Evolutionary conservation across 495 filamentous ascomycete species (phyloP), one percentile per base, ranked within the genome.

Genomic region (Oleoguttula mirabilis): DNA sequence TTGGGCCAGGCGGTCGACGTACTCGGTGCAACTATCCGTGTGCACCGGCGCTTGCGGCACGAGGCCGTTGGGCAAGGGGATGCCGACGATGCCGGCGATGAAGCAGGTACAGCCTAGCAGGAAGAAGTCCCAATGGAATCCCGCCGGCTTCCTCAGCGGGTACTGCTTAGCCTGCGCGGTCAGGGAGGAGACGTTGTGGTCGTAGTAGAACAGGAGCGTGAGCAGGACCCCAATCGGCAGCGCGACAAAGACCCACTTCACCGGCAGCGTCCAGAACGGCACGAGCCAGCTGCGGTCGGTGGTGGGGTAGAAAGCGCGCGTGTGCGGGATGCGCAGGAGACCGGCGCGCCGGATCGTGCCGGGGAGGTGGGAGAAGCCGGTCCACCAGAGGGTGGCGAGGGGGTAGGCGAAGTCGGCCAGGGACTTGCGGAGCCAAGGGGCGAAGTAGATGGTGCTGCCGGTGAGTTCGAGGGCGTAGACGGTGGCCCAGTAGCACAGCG

Each of bases 121-220:
- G 69, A 90, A 94, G 36, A 95, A 57, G 52, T 94, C 88, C 87
- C 87, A 95, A 66, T 94, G 88, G 59, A 95, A 95, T 8, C 88
- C 88, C 23, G 86, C 85, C 4, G 88, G 88, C 52, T 96, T 96
- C 10, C 72, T 71, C 16, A 95, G 73, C 1, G 88, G 88, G 55
- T 94, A 96, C 53, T 94, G 82, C 31, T 79, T 92, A 32, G 83
- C 88, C 61, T 95, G 88, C 6, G 86, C 86, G 34, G 88, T 93
- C 39, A 96, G 75, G 12, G 46, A 47, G 19, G 36, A 43, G 41
- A 51, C 43, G 41, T 57, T 55, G 54, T 95, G 88, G 56, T 96
- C 88, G 59, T 88, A 94, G 58, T 83, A 94, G 58, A 95, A 94
- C 16, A 94, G 63, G 20, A 93, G 78, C 0, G 86, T 94, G 21